phyloP scores from a whole-genome alignment of 495 filamentous ascomycete genomes.

The Pyrenula aspistea region DNA sequence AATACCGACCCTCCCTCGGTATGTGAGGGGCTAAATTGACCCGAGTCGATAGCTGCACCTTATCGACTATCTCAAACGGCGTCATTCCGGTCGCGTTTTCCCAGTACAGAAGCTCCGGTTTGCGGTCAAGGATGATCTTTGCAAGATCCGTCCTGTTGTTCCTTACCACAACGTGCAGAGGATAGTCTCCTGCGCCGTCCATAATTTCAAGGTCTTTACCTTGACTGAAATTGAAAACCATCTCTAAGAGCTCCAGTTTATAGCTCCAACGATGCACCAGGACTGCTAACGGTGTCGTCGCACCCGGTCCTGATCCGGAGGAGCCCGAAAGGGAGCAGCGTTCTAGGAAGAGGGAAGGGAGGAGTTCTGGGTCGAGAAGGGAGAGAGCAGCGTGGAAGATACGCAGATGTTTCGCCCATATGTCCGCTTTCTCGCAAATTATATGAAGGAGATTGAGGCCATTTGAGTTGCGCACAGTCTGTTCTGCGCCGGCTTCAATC shows the following conservation, averaged over 20 bases:
- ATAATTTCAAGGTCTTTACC: constrained; percentile 46
- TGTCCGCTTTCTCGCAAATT: constrained; percentile 20
- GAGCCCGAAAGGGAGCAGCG: constrained; percentile 16
- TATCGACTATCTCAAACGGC: constrained; percentile 46
- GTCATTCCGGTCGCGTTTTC: constrained; percentile 65
- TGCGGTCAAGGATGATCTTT: constrained; percentile 36
- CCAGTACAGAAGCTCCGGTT: constrained; percentile 44
- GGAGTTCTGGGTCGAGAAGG: constrained; percentile 37
- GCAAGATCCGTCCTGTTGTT: constrained; percentile 20
- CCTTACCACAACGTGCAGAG: constrained; percentile 45
- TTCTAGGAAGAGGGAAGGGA: constrained; percentile 30
- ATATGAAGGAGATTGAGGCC: constrained; percentile 51
- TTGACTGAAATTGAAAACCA: constrained; percentile 38
- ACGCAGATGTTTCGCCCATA: constrained; percentile 16
- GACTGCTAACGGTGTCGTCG: constrained; percentile 35
- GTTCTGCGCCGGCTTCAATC: constrained; percentile 52
- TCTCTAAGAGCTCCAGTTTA: constrained; percentile 8
- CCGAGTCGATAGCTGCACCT: constrained; percentile 24
- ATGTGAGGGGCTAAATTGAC: constrained; percentile 10
- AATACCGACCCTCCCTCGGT: not conserved
- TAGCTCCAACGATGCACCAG: constrained; percentile 16
- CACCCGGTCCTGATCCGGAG: constrained; percentile 15
- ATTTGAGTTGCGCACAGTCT: constrained; percentile 35
- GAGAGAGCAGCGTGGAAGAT: constrained; percentile 22
- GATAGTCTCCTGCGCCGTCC: constrained; percentile 55